These are phyloP conservation scores for Eustoma russellianum DNA, from an alignment of 257 asterid species.

Conservation along the genomic window DNA sequence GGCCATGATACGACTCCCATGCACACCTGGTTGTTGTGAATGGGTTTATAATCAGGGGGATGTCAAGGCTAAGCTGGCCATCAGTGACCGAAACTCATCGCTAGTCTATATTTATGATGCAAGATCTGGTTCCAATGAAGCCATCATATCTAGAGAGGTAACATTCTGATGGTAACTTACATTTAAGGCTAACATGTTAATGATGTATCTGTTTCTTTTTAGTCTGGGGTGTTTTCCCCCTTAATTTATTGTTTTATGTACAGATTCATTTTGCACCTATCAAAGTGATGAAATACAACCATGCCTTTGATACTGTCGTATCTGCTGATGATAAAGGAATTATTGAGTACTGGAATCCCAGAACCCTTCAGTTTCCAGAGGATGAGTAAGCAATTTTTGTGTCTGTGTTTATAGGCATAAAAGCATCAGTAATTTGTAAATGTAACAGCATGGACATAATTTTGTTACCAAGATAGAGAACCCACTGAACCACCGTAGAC, in stretches of 20 bases:
- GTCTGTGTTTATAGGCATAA: no score
- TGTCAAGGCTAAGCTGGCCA: slow-evolving; percentile 80
- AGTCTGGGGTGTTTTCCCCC: no score
- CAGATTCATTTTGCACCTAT: slow-evolving; percentile 81
- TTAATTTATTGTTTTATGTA: neutral
- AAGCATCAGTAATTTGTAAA: no score
- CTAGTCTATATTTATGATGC: slow-evolving; percentile 82
- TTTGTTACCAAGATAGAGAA: no score
- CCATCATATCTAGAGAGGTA: slow-evolving; percentile 81
- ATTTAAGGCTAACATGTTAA: slow-evolving; percentile 5
- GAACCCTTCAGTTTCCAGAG: slow-evolving; percentile 77
- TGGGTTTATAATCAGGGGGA: slow-evolving; percentile 97
- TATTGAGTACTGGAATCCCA: slow-evolving; percentile 93
- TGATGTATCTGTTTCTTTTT: neutral
- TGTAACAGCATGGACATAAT: no score
- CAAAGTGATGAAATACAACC: slow-evolving; percentile 88
- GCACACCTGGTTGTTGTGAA: slow-evolving; percentile 77
- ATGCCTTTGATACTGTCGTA: slow-evolving; percentile 64
- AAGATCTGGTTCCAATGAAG: slow-evolving; percentile 81
- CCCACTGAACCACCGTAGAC: no score
- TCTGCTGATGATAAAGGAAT: slow-evolving; percentile 97
- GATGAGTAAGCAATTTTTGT: slow-evolving; percentile 39
- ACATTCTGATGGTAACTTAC: neutral
- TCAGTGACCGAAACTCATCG: slow-evolving; percentile 83
- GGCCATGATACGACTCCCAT: slow-evolving; percentile 94